Percentiles rank a stretch among this genome's conserved stretches.
Conservation (phyloP, 805 yeast species). For the Saccharomycopsis vini region DNA sequence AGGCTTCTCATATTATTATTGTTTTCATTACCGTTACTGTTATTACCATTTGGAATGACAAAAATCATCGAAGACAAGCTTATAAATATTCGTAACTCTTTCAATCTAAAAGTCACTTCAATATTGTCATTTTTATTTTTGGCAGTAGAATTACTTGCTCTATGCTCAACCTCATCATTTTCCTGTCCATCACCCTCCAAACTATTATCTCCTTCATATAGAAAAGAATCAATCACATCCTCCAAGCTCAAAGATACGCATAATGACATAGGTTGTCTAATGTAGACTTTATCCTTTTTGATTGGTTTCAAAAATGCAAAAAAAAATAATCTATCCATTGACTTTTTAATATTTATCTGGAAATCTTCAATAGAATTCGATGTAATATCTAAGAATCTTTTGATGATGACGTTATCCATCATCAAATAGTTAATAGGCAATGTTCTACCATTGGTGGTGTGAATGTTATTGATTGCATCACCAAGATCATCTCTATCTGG, state of each 20-base stretch:
- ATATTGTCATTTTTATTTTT: no score
- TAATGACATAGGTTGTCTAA: conserved; percentile 18
- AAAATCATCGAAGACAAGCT: conserved; percentile 1
- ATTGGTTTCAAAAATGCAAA: conserved; percentile 17
- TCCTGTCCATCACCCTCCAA: conserved; percentile 1
- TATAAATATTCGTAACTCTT: conserved; percentile 13
- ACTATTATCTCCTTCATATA: neutral
- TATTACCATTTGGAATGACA: neutral
- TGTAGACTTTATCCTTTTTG: conserved; percentile 16
- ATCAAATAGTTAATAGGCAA: conserved; percentile 9
- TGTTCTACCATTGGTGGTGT: no score
- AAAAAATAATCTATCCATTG: conserved; percentile 9
- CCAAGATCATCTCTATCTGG: neutral
- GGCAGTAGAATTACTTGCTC: no score
- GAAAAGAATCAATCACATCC: conserved; percentile 9
- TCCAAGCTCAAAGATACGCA: conserved; percentile 13
- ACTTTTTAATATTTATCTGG: conserved; percentile 12
- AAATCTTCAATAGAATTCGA: conserved; percentile 16
- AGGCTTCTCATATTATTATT: no score
- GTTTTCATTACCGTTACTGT: neutral
- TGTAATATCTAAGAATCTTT: conserved; percentile 14
- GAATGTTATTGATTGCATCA: neutral
- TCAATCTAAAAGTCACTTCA: conserved; percentile 13
- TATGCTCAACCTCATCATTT: neutral
- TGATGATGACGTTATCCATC: conserved; percentile 12